These are phyloP conservation scores for Stellera chamaejasme DNA, from an alignment of 345 rosid genomes.

Conservation along the genomic window DNA sequence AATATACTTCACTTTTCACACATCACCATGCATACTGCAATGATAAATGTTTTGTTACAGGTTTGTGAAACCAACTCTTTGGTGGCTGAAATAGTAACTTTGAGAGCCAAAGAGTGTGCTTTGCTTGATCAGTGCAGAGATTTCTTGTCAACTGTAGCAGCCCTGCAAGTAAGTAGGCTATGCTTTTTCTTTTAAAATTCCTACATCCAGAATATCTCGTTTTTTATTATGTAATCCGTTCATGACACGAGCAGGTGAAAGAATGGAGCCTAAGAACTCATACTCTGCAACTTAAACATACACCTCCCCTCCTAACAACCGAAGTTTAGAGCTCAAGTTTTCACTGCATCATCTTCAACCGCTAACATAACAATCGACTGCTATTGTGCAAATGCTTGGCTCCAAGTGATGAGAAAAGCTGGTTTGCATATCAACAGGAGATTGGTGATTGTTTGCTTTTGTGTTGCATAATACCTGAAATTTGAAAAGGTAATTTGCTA, in stretches of 20 bases:
- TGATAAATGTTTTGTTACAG: constrained; percentile 24
- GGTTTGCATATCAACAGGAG: too few relatives aligned
- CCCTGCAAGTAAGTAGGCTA: constrained; percentile 44
- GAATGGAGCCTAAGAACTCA: constrained; percentile 66
- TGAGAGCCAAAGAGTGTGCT: constrained; percentile 43
- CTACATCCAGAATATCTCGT: background rate
- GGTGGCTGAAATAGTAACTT: constrained; percentile 42
- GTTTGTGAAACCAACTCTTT: constrained; percentile 40
- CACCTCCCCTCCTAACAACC: constrained; percentile 27
- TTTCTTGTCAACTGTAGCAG: constrained; percentile 45
- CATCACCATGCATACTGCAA: too few relatives aligned
- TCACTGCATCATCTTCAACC: constrained; percentile 5
- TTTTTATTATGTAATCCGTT: background rate
- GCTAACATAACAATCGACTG: constrained; percentile 16
- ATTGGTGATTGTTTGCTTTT: too few relatives aligned
- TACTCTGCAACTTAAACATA: constrained; percentile 32
- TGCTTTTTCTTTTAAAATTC: background rate
- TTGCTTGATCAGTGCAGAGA: constrained; percentile 49
- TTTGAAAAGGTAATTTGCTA: background rate
- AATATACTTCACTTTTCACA: too few relatives aligned
- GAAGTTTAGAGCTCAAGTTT: constrained; percentile 22
- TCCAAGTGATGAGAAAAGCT: constrained; percentile 9
- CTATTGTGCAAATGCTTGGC: constrained; percentile 4
- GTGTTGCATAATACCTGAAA: background rate
- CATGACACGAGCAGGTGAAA: constrained; percentile 38